Conservation (phyloP, 768 basidiomycete species). For the Butyriboletus loyo region DNA sequence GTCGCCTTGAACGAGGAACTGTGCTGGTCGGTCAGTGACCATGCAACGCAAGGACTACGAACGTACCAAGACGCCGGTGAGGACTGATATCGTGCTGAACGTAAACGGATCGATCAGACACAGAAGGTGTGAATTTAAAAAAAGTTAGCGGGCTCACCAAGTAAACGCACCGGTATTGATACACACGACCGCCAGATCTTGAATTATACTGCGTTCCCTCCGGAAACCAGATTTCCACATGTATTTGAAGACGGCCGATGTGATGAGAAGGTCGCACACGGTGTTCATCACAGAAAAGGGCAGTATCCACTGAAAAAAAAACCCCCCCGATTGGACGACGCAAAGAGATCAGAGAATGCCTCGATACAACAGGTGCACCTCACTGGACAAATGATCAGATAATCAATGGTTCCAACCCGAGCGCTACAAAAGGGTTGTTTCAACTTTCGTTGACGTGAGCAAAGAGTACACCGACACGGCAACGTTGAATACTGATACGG, state of each 20-base stretch:
- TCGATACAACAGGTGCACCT: not conserved
- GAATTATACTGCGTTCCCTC: conserved; percentile 1
- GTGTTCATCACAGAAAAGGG: not conserved
- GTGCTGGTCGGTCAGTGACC: not conserved
- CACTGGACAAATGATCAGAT: not conserved
- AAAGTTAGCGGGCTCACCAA: conserved; percentile 1
- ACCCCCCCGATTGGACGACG: not conserved
- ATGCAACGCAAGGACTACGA: not conserved
- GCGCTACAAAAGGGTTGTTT: not conserved
- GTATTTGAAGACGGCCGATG: conserved; percentile 6
- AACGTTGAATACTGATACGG: not conserved
- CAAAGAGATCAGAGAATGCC: not conserved
- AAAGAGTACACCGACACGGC: conserved; percentile 1
- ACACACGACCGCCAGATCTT: conserved; percentile 11
- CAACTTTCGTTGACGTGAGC: not conserved
- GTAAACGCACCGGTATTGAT: conserved; percentile 12
- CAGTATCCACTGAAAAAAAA: conserved; percentile 1
- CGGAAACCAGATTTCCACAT: conserved; percentile 18
- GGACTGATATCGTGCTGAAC: not conserved
- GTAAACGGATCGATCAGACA: not conserved
- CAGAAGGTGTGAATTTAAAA: not conserved
- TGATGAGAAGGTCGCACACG: conserved; percentile 2
- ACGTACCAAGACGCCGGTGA: conserved; percentile 6
- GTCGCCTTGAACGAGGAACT: conserved; percentile 3
- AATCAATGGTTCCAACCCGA: conserved; percentile 1